Evolutionary conservation across 1,284 basidiomycete species (phyloP), one percentile per base, ranked within the genome.

Genomic region (Pseudozyma sp.): DNA sequence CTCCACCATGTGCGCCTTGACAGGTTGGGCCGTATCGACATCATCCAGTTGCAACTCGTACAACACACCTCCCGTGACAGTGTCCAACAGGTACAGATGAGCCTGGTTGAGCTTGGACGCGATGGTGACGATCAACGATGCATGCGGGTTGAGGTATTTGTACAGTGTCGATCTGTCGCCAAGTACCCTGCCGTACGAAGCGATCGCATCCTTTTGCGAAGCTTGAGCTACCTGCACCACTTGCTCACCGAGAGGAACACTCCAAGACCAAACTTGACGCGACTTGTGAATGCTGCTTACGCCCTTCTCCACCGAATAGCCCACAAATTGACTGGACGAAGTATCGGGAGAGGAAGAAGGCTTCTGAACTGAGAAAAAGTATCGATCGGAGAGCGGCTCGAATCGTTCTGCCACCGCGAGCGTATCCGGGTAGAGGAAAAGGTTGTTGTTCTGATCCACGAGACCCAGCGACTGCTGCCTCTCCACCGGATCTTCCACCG

Each of bases 141-240:
- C 81, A 76, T 93, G 90, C 6, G 92, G 92, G 84, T 96, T 96
- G 71, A 97, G 89, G 83, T 96, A 97, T 87, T 98, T 98, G 89
- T 97, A 96, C 59, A 97, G 85, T 43, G 94, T 95, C 34, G 90
- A 90, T 63, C 95, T 90, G 85, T 97, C 91, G 7, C 93, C 94
- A 2, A 93, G 87, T 4, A 96, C 94, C 5, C 91, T 92, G 0
- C 94, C 93, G 31, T 53, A 64, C 57, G 75, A 77, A 21, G 79
- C 79, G 9, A 79, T 64, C 14, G 45, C 52, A 31, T 68, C 58
- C 36, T 49, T 52, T 38, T 50, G 56, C 4, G 62, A 45, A 14
- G 59, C 55, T 34, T 74, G 60, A 40, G 62, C 39, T 54, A 76
- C 65, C 43, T 68, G 40, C 25, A 79, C 59, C 25, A 82, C 63